Base-by-base conservation (phyloP, 2,329 filamentous ascomycete species). In the Trichoderma sp. region DNA sequence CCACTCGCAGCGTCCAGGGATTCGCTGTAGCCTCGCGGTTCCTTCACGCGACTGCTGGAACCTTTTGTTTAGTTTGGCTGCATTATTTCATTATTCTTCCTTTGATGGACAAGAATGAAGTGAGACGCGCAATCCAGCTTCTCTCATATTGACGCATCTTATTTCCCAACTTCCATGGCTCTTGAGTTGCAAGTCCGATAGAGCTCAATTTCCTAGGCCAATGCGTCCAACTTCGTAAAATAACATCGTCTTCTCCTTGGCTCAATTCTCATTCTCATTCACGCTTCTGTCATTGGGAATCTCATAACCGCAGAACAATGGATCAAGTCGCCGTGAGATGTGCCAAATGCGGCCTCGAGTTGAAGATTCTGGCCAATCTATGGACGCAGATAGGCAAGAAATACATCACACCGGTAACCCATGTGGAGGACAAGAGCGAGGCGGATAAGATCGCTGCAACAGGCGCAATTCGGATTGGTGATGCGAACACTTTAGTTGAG, bases 341-440 rank as follows among this genome's bases (percentile, higher is more conserved):
- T 76, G 75, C 76, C 67, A 75, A 75, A 34, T 81, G 78, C 71
- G 75, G 80, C 28, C 72, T 74, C 7, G 68, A 74, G 6, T 70
- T 83, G n/a, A 79, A 79, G 63, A 71, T 63, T 1, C 78, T 82
- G 61, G 47, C 76, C 69, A 84, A 85, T 50, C 55, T 80, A 7
- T 85, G 83, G 83, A 80, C 74, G 2, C 78, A 83, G 72, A 78
- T 85, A 36, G 82, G 81, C 55, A 82, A 81, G 61, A 79, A 77
- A 26, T 82, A 83, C 71, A 79, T 82, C 67, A 82, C 80, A n/a
- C 82, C 82, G 5, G 74, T 80, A 12, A 71, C 80, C 6, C 72
- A 77, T 4, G 74, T 75, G 3, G 69, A 75, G 53, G 71, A 73
- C 15, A 68, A 50, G 12, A 23, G 15, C 17, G 57, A 63, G 2